A percentile compares a stretch with the other conserved stretches of the same genome.
phyloP scores from a whole-genome alignment of 805 yeast genomes.

The Wickerhamiella spandovensis region DNA sequence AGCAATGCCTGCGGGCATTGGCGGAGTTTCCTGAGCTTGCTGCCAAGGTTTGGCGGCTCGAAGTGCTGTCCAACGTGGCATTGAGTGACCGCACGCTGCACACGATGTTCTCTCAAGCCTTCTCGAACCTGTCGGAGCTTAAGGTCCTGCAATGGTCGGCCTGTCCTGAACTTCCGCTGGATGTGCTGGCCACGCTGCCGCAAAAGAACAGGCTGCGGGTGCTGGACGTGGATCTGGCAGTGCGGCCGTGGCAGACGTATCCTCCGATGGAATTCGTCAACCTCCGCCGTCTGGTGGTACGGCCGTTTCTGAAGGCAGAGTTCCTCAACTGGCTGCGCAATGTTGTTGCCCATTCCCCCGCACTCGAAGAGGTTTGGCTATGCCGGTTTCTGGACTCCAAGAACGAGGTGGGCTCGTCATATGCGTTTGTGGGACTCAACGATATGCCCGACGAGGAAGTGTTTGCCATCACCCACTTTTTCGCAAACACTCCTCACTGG shows the following conservation, averaged over 20 bases:
- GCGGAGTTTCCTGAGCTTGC: conserved; percentile 8
- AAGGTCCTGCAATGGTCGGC: conserved; percentile 23
- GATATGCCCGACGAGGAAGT: conserved; percentile 4
- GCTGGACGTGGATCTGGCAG: conserved; percentile 14
- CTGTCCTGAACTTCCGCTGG: conserved; percentile 22
- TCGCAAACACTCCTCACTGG: conserved; percentile 1
- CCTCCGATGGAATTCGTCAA: conserved; percentile 10
- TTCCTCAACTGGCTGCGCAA: conserved; percentile 14
- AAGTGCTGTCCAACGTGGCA: conserved; percentile 14
- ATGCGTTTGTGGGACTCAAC: conserved; percentile 16
- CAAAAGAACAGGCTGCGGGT: conserved; percentile 5
- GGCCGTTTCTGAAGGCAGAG: conserved; percentile 17
- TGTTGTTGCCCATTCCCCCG: conserved; percentile 6
- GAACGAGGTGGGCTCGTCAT: conserved; percentile 20
- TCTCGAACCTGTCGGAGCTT: conserved; percentile 16
- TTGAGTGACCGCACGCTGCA: conserved; percentile 20
- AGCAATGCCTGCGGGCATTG: conserved; percentile 20
- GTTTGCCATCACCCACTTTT: conserved; percentile 8
- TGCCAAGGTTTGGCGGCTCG: conserved; percentile 12
- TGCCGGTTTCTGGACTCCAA: conserved; percentile 15
- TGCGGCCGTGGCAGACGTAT: conserved; percentile 13
- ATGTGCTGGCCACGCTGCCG: conserved; percentile 15
- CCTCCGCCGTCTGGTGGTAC: conserved; percentile 13
- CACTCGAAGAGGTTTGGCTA: conserved; percentile 14
- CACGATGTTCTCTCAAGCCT: conserved; percentile 10